These are phyloP conservation scores for Teunomyces panamensis DNA, from an alignment of 805 yeast genomes.

Conservation along the genomic window DNA sequence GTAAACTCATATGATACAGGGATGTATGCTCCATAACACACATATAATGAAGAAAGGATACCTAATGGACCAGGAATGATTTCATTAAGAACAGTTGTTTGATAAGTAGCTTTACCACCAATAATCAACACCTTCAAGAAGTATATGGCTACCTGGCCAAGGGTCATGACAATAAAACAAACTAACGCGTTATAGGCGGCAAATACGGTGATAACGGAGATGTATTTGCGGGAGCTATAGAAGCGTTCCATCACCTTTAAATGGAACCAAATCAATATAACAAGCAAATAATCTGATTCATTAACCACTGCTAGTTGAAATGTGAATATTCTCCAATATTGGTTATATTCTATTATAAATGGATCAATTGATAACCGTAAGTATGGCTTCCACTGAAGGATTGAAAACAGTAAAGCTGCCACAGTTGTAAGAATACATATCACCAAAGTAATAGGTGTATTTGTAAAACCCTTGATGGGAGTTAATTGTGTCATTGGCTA, in stretches of 20 bases:
- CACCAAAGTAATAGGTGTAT: conserved; percentile 43
- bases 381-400: conserved; percentile 43
- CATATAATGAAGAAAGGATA: conserved; percentile 35
- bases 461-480: conserved; percentile 40
- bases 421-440: conserved; percentile 33
- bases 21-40: conserved; percentile 34
- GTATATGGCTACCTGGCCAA: conserved; percentile 36
- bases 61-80: conserved; percentile 42
- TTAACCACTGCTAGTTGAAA: conserved; percentile 55
- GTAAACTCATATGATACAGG: conserved; percentile 35
- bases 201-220: conserved; percentile 44
- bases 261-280: conserved; percentile 46
- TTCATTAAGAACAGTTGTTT: conserved; percentile 30
- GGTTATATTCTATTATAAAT: conserved; percentile 50
- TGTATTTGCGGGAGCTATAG: conserved; percentile 54
- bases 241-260: conserved; percentile 56
- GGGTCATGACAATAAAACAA: conserved; percentile 35
- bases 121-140: conserved; percentile 7
- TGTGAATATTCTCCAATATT: conserved; percentile 53
- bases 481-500: conserved; percentile 35
- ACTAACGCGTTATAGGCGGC: conserved; percentile 47
- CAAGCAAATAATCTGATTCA: conserved; percentile 54
- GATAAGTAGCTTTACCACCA: conserved; percentile 12
- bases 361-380: conserved; percentile 50
- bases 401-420: conserved; percentile 40